phyloP scores from a whole-genome alignment of 139 green algal species.

The Pleodorina starrii region DNA sequence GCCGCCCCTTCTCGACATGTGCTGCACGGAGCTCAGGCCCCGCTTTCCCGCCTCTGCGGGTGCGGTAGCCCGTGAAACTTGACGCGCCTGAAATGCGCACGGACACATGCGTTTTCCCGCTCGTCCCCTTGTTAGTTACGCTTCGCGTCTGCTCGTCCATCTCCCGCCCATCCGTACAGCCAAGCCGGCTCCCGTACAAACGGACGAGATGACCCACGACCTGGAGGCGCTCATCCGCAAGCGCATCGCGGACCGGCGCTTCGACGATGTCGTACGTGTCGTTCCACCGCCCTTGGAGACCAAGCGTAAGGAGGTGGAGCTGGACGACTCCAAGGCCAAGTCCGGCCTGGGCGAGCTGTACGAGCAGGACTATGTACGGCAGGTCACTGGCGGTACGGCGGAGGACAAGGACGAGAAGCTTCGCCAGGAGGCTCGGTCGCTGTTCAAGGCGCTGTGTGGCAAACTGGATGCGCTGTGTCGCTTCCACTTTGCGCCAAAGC shows the following conservation, averaged over 20 bases:
- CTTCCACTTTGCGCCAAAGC: conserved; percentile 94
- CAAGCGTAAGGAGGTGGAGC: conserved; percentile 71
- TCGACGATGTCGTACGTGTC: conserved; percentile 86
- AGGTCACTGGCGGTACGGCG: conserved; percentile 45
- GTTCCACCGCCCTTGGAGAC: conserved; percentile 71
- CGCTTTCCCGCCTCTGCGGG: too few species aligned
- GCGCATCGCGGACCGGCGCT: conserved; percentile 71
- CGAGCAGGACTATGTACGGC: conserved; percentile 81
- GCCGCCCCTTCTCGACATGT: too few species aligned
- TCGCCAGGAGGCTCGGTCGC: conserved; percentile 62
- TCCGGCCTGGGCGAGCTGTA: conserved; percentile 89
- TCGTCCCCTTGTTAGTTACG: too few species aligned
- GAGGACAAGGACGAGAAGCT: conserved; percentile 71
- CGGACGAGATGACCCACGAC: conserved; percentile 84
- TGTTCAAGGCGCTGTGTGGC: conserved; percentile 86
- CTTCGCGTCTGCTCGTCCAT: too few species aligned
- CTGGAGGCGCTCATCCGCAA: conserved; percentile 94
- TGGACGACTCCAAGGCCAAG: conserved; percentile 84
- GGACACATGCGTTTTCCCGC: too few species aligned
- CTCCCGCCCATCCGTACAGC: conserved; percentile 48
- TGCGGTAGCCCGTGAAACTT: too few species aligned
- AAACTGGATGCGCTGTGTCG: conserved; percentile 94
- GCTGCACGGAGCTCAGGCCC: too few species aligned
- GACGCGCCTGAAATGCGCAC: too few species aligned
- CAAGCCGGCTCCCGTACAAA: conserved; percentile 84